Conservation (phyloP, 2,329 filamentous ascomycete species). For the Phaeosphaeria sp. region DNA sequence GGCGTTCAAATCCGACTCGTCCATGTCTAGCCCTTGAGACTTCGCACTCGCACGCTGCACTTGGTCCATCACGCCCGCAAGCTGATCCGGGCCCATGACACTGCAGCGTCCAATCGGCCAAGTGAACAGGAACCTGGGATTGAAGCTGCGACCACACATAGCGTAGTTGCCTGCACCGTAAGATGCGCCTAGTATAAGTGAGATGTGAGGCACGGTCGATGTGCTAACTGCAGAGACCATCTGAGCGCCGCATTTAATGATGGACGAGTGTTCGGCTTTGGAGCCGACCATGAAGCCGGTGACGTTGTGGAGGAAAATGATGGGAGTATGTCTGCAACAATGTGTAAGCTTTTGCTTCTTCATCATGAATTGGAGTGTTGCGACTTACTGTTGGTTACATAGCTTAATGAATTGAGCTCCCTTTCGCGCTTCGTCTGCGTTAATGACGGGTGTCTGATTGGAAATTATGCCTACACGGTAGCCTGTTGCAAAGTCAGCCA, state of each 20-base stretch:
- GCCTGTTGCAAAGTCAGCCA: constrained; percentile 22
- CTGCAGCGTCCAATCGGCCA: constrained; percentile 51
- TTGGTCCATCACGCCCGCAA: constrained; percentile 49
- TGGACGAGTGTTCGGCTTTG: constrained; percentile 53
- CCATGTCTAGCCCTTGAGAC: constrained; percentile 17
- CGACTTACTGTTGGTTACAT: constrained; percentile 52
- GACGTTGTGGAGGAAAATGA: constrained; percentile 57
- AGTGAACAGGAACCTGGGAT: constrained; percentile 53
- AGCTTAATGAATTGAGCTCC: constrained; percentile 53
- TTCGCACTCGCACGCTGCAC: constrained; percentile 25
- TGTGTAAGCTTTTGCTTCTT: background rate
- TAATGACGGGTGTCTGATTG: constrained; percentile 51
- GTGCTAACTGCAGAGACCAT: constrained; percentile 54
- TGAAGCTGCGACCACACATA: constrained; percentile 54
- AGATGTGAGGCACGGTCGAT: constrained; percentile 54
- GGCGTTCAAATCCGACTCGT: constrained; percentile 30
- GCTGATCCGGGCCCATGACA: constrained; percentile 52
- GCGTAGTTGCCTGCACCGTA: constrained; percentile 58
- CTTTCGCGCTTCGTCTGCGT: constrained; percentile 48
- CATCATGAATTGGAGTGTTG: background rate
- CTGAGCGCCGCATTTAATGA: constrained; percentile 55
- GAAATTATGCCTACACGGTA: constrained; percentile 50
- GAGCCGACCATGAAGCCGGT: constrained; percentile 58
- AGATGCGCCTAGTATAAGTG: constrained; percentile 53
- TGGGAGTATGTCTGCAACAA: constrained; percentile 42